Percentiles rank a stretch among this genome's conserved stretches.
Evolutionary conservation across 345 rosid species (phyloP).

Genomic region (Sonneratia caseolaris): DNA sequence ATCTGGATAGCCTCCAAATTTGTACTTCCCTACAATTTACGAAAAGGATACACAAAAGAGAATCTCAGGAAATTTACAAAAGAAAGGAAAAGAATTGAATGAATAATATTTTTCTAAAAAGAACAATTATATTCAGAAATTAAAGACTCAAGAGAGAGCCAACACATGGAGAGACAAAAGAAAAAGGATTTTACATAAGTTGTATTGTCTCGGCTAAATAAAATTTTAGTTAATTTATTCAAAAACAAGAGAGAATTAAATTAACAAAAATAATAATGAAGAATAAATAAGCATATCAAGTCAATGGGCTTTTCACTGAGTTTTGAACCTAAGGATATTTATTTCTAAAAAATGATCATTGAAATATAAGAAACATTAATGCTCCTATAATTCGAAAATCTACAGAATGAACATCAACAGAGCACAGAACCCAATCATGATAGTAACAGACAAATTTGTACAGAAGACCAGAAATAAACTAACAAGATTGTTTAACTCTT

Average conservation of each 20-base stretch:
- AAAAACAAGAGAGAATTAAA: background rate
- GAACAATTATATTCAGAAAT: background rate
- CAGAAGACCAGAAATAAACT: constrained; percentile 5
- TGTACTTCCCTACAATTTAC: constrained; percentile 68
- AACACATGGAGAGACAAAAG: background rate
- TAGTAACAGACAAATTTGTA: background rate
- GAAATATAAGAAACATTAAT: background rate
- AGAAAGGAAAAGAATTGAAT: background rate
- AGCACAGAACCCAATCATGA: background rate
- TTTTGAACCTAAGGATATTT: background rate
- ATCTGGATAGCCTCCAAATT: constrained; percentile 91
- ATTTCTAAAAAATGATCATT: background rate
- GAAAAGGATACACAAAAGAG: background rate
- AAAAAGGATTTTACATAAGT: background rate
- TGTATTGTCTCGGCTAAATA: background rate
- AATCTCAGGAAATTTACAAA: background rate
- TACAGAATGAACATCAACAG: background rate
- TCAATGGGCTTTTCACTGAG: background rate
- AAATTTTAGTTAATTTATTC: too few relatives aligned
- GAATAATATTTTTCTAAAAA: background rate
- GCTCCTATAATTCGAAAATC: background rate
- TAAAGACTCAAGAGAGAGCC: background rate
- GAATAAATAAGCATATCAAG: background rate
- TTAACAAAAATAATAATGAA: background rate
- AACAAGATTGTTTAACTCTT: background rate